phyloP scores from a whole-genome alignment of 805 yeast species.

The Nakazawaea wyomingensis region DNA sequence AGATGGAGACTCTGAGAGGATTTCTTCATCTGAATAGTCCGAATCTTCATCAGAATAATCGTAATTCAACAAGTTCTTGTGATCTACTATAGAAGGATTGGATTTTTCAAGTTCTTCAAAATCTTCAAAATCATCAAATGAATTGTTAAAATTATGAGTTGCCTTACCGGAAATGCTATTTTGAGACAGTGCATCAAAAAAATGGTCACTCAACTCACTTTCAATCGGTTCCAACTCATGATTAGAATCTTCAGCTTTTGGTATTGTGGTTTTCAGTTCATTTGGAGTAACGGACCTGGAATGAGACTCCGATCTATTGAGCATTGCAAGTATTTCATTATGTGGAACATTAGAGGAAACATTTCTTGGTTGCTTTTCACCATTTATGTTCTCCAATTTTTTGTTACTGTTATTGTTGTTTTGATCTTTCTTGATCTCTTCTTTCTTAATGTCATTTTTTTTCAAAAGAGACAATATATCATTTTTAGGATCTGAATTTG shows the following conservation, averaged over 20 bases:
- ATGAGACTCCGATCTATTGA: slow-evolving; percentile 1
- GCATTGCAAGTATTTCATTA: slow-evolving; percentile 1
- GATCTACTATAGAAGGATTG: neutral
- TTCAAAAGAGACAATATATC: neutral
- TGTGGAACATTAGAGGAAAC: slow-evolving; percentile 1
- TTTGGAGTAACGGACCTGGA: neutral
- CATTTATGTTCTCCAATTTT: too few species aligned
- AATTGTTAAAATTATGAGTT: too few species aligned
- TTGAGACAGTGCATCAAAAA: too few species aligned
- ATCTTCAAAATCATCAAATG: slow-evolving; percentile 12
- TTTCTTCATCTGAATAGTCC: slow-evolving; percentile 1
- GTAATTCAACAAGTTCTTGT: neutral
- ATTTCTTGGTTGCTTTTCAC: too few species aligned
- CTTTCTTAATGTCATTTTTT: slow-evolving; percentile 4
- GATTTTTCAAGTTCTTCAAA: slow-evolving; percentile 2
- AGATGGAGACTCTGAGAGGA: neutral
- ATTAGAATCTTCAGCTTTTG: neutral
- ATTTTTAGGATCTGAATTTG: neutral
- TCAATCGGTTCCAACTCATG: neutral
- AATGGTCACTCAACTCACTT: too few species aligned
- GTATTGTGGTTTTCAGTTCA: neutral
- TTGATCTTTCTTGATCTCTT: neutral
- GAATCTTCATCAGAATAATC: slow-evolving; percentile 7
- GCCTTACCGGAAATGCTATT: too few species aligned
- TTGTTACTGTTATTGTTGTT: too few species aligned